Conservation (phyloP, 192 early-diverging fungal species). For the Neocallimastix lanati region DNA sequence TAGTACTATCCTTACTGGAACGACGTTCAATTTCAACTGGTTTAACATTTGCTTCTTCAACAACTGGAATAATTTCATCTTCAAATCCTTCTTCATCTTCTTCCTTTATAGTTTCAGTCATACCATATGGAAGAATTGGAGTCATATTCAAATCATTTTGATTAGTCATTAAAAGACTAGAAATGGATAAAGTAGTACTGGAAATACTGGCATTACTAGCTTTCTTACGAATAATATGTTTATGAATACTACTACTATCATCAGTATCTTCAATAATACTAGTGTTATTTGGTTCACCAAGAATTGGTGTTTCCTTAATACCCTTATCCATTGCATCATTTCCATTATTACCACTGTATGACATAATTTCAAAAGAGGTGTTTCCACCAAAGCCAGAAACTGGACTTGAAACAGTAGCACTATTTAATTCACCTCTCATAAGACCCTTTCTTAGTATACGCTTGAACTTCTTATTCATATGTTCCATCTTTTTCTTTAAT, state of each 20-base stretch:
- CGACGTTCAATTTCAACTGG: not conserved
- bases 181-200: not conserved
- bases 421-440: not conserved
- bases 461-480: not conserved
- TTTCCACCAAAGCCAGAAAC: not conserved
- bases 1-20: not conserved
- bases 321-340: too few species aligned
- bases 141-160: not conserved
- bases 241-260: not conserved
- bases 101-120: not conserved
- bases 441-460: not conserved
- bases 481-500: not conserved
- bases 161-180: not conserved
- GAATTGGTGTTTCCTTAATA: not conserved
- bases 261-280: not conserved
- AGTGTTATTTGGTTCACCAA: not conserved
- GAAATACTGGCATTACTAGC: not conserved
- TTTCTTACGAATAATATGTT: not conserved
- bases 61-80: not conserved
- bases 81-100: not conserved
- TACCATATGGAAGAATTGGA: not conserved
- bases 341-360: not conserved
- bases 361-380: not conserved
- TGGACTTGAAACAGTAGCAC: not conserved
- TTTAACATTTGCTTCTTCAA: too few species aligned